These are phyloP conservation scores for Oehlia diaphana DNA, from an alignment of 192 early-diverging fungal genomes.

Conservation along the genomic window DNA sequence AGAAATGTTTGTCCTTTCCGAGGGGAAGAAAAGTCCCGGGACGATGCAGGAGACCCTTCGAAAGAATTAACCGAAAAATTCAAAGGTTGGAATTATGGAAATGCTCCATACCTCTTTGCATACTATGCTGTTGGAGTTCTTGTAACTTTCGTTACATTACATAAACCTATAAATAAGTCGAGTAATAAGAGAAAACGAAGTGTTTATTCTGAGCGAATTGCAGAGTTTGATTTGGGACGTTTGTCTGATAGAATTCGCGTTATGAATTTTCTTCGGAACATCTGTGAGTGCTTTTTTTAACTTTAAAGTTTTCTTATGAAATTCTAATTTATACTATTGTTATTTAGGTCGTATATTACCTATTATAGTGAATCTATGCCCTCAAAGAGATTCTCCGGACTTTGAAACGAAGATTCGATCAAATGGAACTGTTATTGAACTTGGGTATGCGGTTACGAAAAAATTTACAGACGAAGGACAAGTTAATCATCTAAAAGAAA, in stretches of 20 bases:
- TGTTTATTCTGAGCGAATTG: conserved; percentile 10
- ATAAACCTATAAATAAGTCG: no score
- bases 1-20: conserved; percentile 27
- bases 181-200: neutral
- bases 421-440: no score
- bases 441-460: no score
- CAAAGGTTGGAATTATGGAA: no score
- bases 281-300: conserved; percentile 14
- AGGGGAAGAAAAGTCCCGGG: neutral
- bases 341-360: conserved; percentile 13
- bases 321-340: conserved; percentile 2
- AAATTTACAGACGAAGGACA: no score
- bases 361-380: conserved; percentile 7
- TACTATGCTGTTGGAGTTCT: no score
- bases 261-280: conserved; percentile 20
- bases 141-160: no score
- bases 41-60: no score
- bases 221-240: neutral
- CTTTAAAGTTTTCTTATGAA: conserved; percentile 4
- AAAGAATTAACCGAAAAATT: no score
- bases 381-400: neutral
- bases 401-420: no score
- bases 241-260: conserved; percentile 17
- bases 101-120: no score
- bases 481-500: no score